Evolutionary conservation across 2,329 filamentous ascomycete genomes (phyloP), one percentile per base, ranked within the genome.

Genomic region (Penicillium sp.): DNA sequence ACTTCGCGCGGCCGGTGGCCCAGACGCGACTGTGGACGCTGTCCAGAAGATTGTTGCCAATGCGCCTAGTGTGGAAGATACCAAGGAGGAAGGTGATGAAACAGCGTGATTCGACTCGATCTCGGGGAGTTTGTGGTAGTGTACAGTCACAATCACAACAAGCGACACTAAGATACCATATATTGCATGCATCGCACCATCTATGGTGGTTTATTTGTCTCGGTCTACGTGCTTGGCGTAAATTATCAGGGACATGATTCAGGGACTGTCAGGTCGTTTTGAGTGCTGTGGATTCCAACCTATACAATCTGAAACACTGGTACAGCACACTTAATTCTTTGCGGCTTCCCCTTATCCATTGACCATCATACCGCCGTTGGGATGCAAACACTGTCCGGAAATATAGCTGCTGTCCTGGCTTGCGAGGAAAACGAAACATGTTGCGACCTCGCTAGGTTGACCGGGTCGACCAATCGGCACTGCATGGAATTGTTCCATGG

Each of bases 361-460:
- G 29, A 85, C 78, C 58, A 84, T 74, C 35, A 78, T 75, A 40
- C 83, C 82, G n/a, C 82, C 82, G 63, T 87, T 87, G 34, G 83
- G 79, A 68, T 88, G 85, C 49, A 88, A 75, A n/a, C 78, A 81
- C 77, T 93, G 90, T 2, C 90, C 90, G 51, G 83, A 87, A 44
- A 94, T 85, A 59, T 85, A 86, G 46, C 84, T 86, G 68, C 87
- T 90, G 70, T 94, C 90, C 57, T 81, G 78, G 50, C 85, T 87
- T 0, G 90, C 90, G 61, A 95, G 76, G 74, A 94, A 94, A 4
- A 94, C 89, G 55, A 92, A 89, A 66, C 87, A 90, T 0, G 89
- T 88, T 0, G 89, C 90, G 59, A 94, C 88, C 79, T 95, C 90
- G 54, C 85, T 89, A 2, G 89, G 90, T 74, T 94, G 90, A 2